Evolutionary conservation across 2,329 filamentous ascomycete genomes (phyloP).

Genomic region (Iodosphaeria phyllophila): DNA sequence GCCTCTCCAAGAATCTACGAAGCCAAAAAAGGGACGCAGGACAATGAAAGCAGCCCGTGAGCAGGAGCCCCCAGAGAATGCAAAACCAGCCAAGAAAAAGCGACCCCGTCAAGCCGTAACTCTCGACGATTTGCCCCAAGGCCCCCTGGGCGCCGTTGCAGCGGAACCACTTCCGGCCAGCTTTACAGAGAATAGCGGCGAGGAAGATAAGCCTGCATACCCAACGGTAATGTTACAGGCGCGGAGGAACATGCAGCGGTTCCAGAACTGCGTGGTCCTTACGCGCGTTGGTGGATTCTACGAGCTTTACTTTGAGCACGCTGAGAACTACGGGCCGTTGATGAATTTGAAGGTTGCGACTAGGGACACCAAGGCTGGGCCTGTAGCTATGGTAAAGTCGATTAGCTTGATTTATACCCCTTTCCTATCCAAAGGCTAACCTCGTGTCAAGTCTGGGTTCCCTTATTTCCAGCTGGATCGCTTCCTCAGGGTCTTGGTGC

Average conservation of each 20-base stretch:
- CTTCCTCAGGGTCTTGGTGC: conserved; percentile 81
- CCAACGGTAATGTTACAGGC: conserved; percentile 82
- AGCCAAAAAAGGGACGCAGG: too few relatives aligned
- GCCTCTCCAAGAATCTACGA: too few relatives aligned
- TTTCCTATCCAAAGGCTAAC: conserved; percentile 6
- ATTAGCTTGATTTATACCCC: conserved; percentile 5
- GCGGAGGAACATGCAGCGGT: conserved; percentile 74
- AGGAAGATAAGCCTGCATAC: conserved; percentile 37
- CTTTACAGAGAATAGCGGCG: conserved; percentile 21
- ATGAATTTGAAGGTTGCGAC: conserved; percentile 73
- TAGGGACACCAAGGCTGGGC: conserved; percentile 61
- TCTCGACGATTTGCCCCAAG: conserved; percentile 39
- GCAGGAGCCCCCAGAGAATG: too few relatives aligned
- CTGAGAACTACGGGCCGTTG: conserved; percentile 70
- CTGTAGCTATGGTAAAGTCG: conserved; percentile 61
- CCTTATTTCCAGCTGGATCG: conserved; percentile 84
- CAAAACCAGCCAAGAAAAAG: too few relatives aligned
- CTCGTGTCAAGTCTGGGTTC: conserved; percentile 54
- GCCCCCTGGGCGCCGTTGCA: conserved; percentile 24
- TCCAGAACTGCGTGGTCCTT: conserved; percentile 75
- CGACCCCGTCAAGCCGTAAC: too few relatives aligned
- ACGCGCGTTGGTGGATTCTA: conserved; percentile 94
- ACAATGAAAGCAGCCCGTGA: too few relatives aligned
- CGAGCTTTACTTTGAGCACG: conserved; percentile 93
- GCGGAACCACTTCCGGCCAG: conserved; percentile 11